phyloP scores from a whole-genome alignment of 768 basidiomycete genomes.

The Auricularia heimuer region DNA sequence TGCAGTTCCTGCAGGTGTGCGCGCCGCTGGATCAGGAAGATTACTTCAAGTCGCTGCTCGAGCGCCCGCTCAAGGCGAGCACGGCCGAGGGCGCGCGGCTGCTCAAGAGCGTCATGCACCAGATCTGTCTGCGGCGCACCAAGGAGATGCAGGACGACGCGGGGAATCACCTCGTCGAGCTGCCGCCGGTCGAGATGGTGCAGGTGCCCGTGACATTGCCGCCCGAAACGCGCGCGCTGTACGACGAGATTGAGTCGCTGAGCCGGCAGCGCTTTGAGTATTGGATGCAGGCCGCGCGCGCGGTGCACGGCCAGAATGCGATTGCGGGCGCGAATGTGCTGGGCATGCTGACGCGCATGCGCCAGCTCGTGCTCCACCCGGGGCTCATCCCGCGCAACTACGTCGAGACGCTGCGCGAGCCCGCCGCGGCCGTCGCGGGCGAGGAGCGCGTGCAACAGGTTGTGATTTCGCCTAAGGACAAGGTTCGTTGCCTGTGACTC shows the following conservation, averaged over 20 bases:
- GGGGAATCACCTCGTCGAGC: conserved; percentile 61
- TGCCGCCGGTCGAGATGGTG: conserved; percentile 78
- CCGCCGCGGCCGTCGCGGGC: conserved; percentile 17
- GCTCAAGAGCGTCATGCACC: conserved; percentile 68
- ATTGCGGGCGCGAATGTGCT: conserved; percentile 43
- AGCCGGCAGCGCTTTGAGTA: conserved; percentile 55
- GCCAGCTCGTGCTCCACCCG: conserved; percentile 75
- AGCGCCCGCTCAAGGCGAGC: conserved; percentile 68
- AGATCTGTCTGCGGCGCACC: conserved; percentile 70
- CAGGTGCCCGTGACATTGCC: conserved; percentile 57
- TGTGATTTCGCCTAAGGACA: background rate
- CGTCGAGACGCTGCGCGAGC: conserved; percentile 44
- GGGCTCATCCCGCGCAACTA: conserved; percentile 64
- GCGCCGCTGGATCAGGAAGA: conserved; percentile 74
- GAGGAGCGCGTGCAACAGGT: background rate
- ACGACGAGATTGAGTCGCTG: conserved; percentile 56
- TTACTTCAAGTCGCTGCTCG: conserved; percentile 67
- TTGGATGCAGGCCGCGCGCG: conserved; percentile 30
- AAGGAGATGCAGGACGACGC: conserved; percentile 86
- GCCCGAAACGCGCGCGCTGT: conserved; percentile 56
- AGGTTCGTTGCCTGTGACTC: background rate
- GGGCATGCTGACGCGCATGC: conserved; percentile 77
- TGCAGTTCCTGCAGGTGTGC: conserved; percentile 81
- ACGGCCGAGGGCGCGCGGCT: conserved; percentile 59
- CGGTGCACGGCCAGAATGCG: conserved; percentile 23